Conservation (phyloP, 306 rosid genomes). For the Sphenostylis stenocarpa region DNA sequence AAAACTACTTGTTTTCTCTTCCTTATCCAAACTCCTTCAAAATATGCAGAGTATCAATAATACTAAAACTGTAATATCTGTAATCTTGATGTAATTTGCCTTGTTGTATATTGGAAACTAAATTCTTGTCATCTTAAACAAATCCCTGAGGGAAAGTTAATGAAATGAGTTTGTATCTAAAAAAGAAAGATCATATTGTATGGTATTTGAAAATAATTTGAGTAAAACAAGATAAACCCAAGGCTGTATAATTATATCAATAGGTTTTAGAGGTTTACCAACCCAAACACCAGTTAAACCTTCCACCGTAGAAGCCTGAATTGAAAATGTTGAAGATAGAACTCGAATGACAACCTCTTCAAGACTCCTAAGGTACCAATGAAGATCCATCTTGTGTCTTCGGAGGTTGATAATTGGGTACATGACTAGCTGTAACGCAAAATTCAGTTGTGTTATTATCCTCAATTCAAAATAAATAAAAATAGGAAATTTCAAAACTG, state of each 20-base stretch:
- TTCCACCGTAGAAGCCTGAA: constrained; percentile 65
- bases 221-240: neutral
- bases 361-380: constrained; percentile 74
- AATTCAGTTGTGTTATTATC: neutral
- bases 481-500: neutral
- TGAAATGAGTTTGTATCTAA: neutral
- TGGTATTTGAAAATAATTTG: neutral
- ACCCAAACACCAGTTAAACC: constrained; percentile 95
- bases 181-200: neutral
- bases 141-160: neutral
- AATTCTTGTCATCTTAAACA: neutral
- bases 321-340: constrained; percentile 69
- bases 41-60: neutral
- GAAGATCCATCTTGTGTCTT: constrained; percentile 84
- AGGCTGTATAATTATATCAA: neutral
- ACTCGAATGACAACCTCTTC: constrained; percentile 82
- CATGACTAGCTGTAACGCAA: constrained; percentile 65
- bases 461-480: neutral
- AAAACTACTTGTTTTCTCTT: neutral
- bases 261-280: constrained; percentile 44
- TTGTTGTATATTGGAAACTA: no score
- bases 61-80: neutral
- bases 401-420: constrained; percentile 89
- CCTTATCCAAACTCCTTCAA: neutral
- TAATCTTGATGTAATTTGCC: neutral